Base-by-base conservation (phyloP, 106 monocot genomes). In the Dioscorea dumetorum region DNA sequence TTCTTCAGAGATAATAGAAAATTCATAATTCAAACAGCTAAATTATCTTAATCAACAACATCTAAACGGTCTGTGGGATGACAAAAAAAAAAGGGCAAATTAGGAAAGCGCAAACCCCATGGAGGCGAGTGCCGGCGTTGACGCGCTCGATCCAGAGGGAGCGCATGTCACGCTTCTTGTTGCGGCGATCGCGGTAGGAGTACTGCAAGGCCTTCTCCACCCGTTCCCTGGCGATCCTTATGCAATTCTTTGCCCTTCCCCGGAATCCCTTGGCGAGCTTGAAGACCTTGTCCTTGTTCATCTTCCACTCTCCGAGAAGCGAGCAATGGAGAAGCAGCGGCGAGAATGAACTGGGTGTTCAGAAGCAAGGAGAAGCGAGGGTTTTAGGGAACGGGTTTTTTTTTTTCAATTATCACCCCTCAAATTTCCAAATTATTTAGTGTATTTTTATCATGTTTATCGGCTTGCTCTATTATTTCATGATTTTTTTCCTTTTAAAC, bases 251-350 rank as follows among this genome's bases (percentile, higher is more conserved):
- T 2, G 90, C 90, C 58, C 90, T 57, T 24, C 90, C 89, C 21
- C 90, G 67, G 82, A 90, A 90, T 8, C 90, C 90, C 82, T 90
- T 85, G 28, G 90, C 90, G 32, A 90, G 72, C 80, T 90, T 90
- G 50, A 90, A 83, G 12, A 90, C 82, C 79, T 85, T 80, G 50
- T 80, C 83, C 70, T 90, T 90, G 82, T 85, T 90, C 90, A 90
- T 90, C 77, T 62, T 58, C 53, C 17, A 32, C 48, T 7, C 33
- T n/a, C 51, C 33, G 20, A 19, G 20, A 49, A 61, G 19, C 21
- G 9, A 21, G 12, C 60, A 22, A 22, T 4, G 22, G 24, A 28
- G 60, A 8, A 61, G 60, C 51, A 17, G 83, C 54, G 84, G 64
- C 66, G 85, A 28, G 28, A 28, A 28, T 28, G 28, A 28, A 28